Conservation (phyloP, 2,329 filamentous ascomycete species). For the Penicillium palitans region DNA sequence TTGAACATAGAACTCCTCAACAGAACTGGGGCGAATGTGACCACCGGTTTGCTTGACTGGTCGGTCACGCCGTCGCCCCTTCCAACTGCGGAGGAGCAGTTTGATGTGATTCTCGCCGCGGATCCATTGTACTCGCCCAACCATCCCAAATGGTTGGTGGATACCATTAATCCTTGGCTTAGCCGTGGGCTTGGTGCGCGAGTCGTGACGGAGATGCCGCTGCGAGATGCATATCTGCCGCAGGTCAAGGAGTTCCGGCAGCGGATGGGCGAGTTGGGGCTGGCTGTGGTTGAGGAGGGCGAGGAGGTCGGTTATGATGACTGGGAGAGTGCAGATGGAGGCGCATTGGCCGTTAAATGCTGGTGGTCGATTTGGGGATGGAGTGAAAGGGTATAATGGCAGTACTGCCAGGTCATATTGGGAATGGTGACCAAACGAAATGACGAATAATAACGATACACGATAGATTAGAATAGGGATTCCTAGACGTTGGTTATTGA, state of each 20-base stretch:
- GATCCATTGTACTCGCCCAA: constrained; percentile 85
- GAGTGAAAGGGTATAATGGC: constrained; percentile 38
- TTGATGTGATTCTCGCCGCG: constrained; percentile 73
- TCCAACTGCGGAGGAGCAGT: constrained; percentile 37
- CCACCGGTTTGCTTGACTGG: constrained; percentile 74
- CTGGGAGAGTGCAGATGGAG: constrained; percentile 47
- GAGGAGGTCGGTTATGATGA: constrained; percentile 50
- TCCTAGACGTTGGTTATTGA: constrained; percentile 13
- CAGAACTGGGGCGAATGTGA: constrained; percentile 56
- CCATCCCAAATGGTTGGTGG: constrained; percentile 72
- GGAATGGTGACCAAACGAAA: constrained; percentile 21
- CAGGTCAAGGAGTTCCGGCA: constrained; percentile 65
- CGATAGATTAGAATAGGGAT: constrained; percentile 26
- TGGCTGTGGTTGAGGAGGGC: constrained; percentile 54
- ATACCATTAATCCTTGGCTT: constrained; percentile 69
- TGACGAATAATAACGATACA: constrained; percentile 36
- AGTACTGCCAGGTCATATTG: background rate
- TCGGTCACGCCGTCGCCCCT: constrained; percentile 35
- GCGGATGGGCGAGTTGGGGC: constrained; percentile 58
- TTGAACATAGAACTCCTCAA: constrained; percentile 62
- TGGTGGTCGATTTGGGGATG: constrained; percentile 52
- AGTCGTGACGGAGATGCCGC: constrained; percentile 76
- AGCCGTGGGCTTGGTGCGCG: constrained; percentile 57
- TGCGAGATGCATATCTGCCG: constrained; percentile 65
- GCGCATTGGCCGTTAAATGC: constrained; percentile 45